Percentiles rank a stretch among this genome's conserved stretches.
Evolutionary conservation across 306 rosid genomes (phyloP).

Genomic region (Sphenostylis stenocarpa): DNA sequence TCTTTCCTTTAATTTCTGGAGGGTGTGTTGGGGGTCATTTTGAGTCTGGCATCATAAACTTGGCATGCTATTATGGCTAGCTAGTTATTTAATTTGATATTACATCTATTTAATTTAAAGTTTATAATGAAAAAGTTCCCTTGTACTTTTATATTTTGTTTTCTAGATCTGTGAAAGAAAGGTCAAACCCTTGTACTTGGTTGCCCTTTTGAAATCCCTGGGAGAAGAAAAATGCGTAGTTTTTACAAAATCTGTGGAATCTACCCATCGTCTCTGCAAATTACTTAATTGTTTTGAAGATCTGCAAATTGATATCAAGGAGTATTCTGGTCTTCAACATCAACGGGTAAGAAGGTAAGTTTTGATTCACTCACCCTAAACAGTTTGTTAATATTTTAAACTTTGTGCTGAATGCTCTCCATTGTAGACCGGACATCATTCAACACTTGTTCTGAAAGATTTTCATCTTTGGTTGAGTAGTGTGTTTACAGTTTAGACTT

Average conservation of each 20-base stretch:
- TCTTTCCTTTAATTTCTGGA: neutral
- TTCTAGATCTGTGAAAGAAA: slow-evolving; percentile 74
- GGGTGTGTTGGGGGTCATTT: neutral
- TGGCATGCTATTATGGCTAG: neutral
- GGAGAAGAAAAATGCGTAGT: slow-evolving; percentile 84
- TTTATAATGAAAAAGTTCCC: slow-evolving; percentile 6
- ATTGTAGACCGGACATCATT: neutral
- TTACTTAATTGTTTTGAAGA: slow-evolving; percentile 68
- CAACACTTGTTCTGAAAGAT: neutral
- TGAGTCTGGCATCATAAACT: neutral
- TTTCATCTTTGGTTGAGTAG: slow-evolving; percentile 9
- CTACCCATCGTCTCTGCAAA: slow-evolving; percentile 84
- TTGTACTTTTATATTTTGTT: slow-evolving; percentile 24
- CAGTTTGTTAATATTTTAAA: slow-evolving; percentile 1
- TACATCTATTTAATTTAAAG: neutral
- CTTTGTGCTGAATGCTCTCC: neutral
- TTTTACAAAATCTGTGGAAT: slow-evolving; percentile 89
- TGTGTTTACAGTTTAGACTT: neutral
- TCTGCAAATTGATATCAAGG: slow-evolving; percentile 69
- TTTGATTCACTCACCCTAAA: neutral
- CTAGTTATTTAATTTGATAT: neutral
- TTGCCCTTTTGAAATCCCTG: slow-evolving; percentile 73
- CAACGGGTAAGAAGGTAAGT: slow-evolving; percentile 82
- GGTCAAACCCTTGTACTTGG: slow-evolving; percentile 81
- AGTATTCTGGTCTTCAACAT: slow-evolving; percentile 83